phyloP scores from a whole-genome alignment of 1,284 basidiomycete genomes.

The Cystobasidiaceae sp. region DNA sequence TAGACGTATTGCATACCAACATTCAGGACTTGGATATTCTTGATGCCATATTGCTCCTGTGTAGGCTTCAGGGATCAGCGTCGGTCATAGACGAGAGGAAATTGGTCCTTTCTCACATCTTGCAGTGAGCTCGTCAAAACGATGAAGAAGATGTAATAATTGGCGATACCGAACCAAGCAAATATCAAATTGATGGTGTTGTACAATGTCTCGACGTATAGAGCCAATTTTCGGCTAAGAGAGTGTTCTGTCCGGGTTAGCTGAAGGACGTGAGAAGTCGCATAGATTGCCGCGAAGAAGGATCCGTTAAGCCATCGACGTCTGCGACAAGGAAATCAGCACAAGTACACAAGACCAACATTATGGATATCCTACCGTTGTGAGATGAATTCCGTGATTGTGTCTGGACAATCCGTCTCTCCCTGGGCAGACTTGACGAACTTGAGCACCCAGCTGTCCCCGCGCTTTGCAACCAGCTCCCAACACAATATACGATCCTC shows the following conservation, averaged over 20 bases:
- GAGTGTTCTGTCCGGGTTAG: conserved; percentile 82
- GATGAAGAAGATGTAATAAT: conserved; percentile 95
- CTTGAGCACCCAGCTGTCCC: conserved; percentile 85
- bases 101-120: conserved; percentile 58
- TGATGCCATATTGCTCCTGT: conserved; percentile 46
- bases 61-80: not conserved
- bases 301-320: conserved; percentile 60
- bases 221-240: conserved; percentile 62
- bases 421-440: conserved; percentile 93
- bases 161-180: conserved; percentile 89
- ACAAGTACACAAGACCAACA: not conserved
- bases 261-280: conserved; percentile 64
- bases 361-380: conserved; percentile 76
- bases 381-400: conserved; percentile 87
- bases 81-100: not conserved
- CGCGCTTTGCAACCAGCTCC: conserved; percentile 87
- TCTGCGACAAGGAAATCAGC: conserved; percentile 1
- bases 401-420: conserved; percentile 94
- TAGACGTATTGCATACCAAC: conserved; percentile 67
- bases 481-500: conserved; percentile 89
- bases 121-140: conserved; percentile 86
- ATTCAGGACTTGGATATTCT: conserved; percentile 71
- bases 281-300: conserved; percentile 77
- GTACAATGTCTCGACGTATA: conserved; percentile 79
- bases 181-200: conserved; percentile 83